Percentiles rank a stretch among this genome's conserved stretches.
Evolutionary conservation across 2,329 filamentous ascomycete genomes (phyloP).

Genomic region (Pseudogymnoascus sp.): DNA sequence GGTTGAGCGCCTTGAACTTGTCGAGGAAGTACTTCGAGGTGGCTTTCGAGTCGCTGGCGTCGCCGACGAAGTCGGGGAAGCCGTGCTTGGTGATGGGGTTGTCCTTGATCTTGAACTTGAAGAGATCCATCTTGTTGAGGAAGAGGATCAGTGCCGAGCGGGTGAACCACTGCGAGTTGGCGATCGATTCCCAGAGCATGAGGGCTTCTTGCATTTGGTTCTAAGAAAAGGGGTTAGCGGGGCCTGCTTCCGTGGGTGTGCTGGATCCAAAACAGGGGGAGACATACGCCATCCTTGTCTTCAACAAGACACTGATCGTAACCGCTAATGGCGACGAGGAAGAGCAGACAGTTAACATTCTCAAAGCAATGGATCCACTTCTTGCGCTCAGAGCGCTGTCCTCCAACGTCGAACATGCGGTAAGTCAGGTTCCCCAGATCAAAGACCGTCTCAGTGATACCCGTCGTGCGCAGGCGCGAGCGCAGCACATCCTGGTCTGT

Average conservation of each 20-base stretch:
- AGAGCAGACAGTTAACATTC: conserved; percentile 86
- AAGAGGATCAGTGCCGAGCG: conserved; percentile 77
- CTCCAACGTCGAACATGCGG: conserved; percentile 79
- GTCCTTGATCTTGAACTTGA: conserved; percentile 65
- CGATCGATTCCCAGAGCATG: conserved; percentile 81
- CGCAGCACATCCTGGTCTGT: conserved; percentile 92
- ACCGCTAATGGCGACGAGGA: conserved; percentile 89
- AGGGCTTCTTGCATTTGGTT: conserved; percentile 89
- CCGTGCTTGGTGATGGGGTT: conserved; percentile 67
- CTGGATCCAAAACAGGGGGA: background rate
- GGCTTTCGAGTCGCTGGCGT: conserved; percentile 63
- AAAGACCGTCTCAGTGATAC: conserved; percentile 92
- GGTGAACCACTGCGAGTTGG: conserved; percentile 80
- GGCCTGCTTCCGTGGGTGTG: background rate
- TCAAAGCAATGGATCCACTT: conserved; percentile 78
- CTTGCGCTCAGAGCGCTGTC: conserved; percentile 67
- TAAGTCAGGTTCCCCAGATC: conserved; percentile 88
- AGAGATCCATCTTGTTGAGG: conserved; percentile 82
- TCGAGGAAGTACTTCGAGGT: conserved; percentile 76
- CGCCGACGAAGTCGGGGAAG: conserved; percentile 72
- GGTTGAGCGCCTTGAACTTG: conserved; percentile 70
- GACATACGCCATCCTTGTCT: conserved; percentile 85
- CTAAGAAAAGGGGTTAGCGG: conserved; percentile 34
- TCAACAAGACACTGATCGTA: conserved; percentile 96
- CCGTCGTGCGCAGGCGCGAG: conserved; percentile 82